phyloP scores from a whole-genome alignment of 495 filamentous ascomycete genomes.

The Tuber microsphaerosporum region DNA sequence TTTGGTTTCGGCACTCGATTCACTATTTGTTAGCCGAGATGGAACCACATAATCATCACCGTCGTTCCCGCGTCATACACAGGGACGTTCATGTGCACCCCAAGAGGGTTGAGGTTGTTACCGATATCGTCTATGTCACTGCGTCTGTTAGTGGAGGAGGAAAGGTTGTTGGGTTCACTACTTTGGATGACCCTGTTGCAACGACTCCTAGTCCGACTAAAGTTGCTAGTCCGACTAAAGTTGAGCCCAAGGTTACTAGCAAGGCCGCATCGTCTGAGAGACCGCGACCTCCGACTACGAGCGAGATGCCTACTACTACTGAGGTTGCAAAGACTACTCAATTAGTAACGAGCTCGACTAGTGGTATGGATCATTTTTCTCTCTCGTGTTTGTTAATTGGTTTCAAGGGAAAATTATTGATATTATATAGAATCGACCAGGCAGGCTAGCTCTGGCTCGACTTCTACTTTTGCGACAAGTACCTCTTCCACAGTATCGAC shows the following conservation, averaged over 20 bases:
- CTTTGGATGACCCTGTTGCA: slow-evolving; percentile 13
- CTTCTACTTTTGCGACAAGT: slow-evolving; percentile 23
- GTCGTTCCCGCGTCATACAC: slow-evolving; percentile 20
- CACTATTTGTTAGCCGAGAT: slow-evolving; percentile 11
- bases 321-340: slow-evolving; percentile 22
- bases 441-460: neutral
- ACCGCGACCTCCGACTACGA: slow-evolving; percentile 12
- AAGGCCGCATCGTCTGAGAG: slow-evolving; percentile 20
- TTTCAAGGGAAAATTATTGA: neutral
- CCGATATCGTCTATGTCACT: slow-evolving; percentile 26
- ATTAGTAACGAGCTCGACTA: slow-evolving; percentile 15
- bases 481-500: slow-evolving; percentile 23
- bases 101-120: slow-evolving; percentile 20
- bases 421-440: neutral
- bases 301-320: slow-evolving; percentile 17
- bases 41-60: slow-evolving; percentile 27
- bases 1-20: neutral
- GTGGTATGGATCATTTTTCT: neutral
- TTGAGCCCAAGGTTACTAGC: slow-evolving; percentile 10
- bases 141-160: slow-evolving; percentile 11
- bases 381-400: neutral
- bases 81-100: slow-evolving; percentile 23
- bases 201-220: slow-evolving; percentile 26
- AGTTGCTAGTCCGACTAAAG: too few species aligned
- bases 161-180: slow-evolving; percentile 28